Evolutionary conservation across 352 stramenopile species (phyloP), one percentile per base, ranked within the genome.

Genomic region (Salisapilia sapeloensis): DNA sequence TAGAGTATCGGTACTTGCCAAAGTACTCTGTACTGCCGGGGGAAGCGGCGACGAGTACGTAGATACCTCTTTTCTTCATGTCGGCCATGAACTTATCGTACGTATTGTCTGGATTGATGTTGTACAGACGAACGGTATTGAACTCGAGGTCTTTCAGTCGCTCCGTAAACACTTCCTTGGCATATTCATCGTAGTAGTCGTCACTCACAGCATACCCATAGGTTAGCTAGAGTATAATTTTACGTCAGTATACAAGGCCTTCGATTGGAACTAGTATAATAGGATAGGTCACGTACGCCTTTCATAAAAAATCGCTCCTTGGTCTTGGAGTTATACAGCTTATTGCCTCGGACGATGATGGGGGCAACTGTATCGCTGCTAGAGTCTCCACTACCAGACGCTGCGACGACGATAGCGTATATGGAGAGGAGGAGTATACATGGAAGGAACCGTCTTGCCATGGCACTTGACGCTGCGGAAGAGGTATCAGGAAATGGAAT

Each of bases 251-350:
- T n/a, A n/a, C n/a, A n/a, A n/a, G n/a, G n/a, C n/a, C n/a, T n/a
- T n/a, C n/a, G n/a, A n/a, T n/a, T n/a, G n/a, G n/a, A n/a, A n/a
- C n/a, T n/a, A n/a, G n/a, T n/a, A n/a, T n/a, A n/a, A n/a, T n/a
- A n/a, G n/a, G n/a, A n/a, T n/a, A n/a, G 20, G 2, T 12, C 9
- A 50, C 69, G 50, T 50, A 86, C 69, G 32, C 74, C 74, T 50
- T 84, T 81, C 38, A 90, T 83, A 52, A 87, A 74, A 44, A 91
- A 91, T 25, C 75, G 75, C 40, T 86, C 66, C 45, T 63, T 61
- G 9, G 71, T 66, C 13, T 80, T 80, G 19, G 50, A 48, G 42
- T 91, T 80, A 53, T 82, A 91, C 50, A 91, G 66, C 41, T 91
- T 86, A 65, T 84, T 86, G 33, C 75, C 75, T 29, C 72, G 71